A percentile compares a stretch with the other conserved stretches of the same genome.
These are phyloP conservation scores for Linnemannia elongata DNA, from an alignment of 192 early-diverging fungal species.

Conservation along the genomic window DNA sequence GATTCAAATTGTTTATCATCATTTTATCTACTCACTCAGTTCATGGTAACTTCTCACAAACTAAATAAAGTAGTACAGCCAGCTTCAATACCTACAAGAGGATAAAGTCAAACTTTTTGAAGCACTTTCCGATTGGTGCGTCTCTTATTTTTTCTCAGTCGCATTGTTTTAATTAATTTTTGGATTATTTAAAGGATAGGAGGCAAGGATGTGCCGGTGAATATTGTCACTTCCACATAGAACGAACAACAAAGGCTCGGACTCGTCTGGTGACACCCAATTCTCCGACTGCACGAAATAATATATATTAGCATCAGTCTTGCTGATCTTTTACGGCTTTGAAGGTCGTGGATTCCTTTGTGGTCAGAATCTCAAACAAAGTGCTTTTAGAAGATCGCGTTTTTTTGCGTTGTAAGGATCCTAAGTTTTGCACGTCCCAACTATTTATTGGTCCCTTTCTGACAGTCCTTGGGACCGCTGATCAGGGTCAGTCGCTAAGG, in stretches of 20 bases:
- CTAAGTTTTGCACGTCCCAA: too few species aligned
- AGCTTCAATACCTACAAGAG: too few species aligned
- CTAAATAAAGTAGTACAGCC: too few species aligned
- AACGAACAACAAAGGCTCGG: constrained; percentile 48
- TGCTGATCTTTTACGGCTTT: constrained; percentile 58
- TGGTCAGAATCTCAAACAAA: constrained; percentile 52
- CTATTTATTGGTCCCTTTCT: too few species aligned
- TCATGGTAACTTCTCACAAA: too few species aligned
- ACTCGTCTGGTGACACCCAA: constrained; percentile 53
- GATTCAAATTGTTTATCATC: too few species aligned
- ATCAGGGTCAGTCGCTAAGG: too few species aligned
- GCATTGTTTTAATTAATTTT: background rate
- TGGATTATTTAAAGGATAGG: constrained; percentile 6
- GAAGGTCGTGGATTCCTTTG: constrained; percentile 55
- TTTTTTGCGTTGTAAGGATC: constrained; percentile 56
- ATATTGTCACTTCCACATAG: constrained; percentile 55
- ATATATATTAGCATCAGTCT: constrained; percentile 50
- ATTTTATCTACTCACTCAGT: too few species aligned
- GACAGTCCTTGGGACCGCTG: too few species aligned
- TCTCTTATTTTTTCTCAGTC: too few species aligned
- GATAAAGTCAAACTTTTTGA: too few species aligned
- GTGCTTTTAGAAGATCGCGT: constrained; percentile 60
- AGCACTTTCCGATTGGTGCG: too few species aligned
- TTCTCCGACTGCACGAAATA: constrained; percentile 54
- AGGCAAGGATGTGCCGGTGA: constrained; percentile 38